Percentiles rank a stretch among this genome's conserved stretches.
Evolutionary conservation across 345 rosid genomes (phyloP).

Genomic region (Lumnitzera littorea): DNA sequence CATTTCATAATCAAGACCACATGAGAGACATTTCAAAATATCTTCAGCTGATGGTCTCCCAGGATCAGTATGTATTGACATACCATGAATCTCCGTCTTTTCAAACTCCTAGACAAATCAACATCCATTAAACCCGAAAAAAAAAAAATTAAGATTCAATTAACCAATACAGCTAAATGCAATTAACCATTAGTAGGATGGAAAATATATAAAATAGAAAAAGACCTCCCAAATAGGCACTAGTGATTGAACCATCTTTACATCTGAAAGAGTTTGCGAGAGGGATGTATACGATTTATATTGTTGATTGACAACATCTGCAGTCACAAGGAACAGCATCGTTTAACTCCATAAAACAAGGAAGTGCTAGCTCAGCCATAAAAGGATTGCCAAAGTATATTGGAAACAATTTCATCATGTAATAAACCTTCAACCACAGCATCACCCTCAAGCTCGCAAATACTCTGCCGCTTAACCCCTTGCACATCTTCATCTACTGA

Average conservation of each 20-base stretch:
- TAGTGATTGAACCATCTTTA: slow-evolving; percentile 91
- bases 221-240: slow-evolving; percentile 97
- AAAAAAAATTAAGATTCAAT: too few species aligned
- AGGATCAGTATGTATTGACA: slow-evolving; percentile 48
- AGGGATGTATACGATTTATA: slow-evolving; percentile 53
- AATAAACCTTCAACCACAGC: slow-evolving; percentile 57
- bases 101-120: slow-evolving; percentile 40
- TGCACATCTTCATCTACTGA: slow-evolving; percentile 29
- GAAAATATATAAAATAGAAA: slow-evolving; percentile 10
- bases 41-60: slow-evolving; percentile 64
- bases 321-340: slow-evolving; percentile 13
- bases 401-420: not conserved
- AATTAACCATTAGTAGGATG: not conserved
- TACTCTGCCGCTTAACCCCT: slow-evolving; percentile 53
- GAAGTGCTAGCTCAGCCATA: too few species aligned
- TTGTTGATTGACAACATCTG: slow-evolving; percentile 82
- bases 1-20: slow-evolving; percentile 42
- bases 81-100: slow-evolving; percentile 60
- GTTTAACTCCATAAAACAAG: not conserved
- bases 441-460: slow-evolving; percentile 96
- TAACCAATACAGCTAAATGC: not conserved
- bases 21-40: slow-evolving; percentile 56
- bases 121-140: too few species aligned
- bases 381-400: not conserved
- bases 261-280: slow-evolving; percentile 67